Evolutionary conservation across 176 grass and related monocot species (phyloP).

Genomic region (Panicum miliaceum): DNA sequence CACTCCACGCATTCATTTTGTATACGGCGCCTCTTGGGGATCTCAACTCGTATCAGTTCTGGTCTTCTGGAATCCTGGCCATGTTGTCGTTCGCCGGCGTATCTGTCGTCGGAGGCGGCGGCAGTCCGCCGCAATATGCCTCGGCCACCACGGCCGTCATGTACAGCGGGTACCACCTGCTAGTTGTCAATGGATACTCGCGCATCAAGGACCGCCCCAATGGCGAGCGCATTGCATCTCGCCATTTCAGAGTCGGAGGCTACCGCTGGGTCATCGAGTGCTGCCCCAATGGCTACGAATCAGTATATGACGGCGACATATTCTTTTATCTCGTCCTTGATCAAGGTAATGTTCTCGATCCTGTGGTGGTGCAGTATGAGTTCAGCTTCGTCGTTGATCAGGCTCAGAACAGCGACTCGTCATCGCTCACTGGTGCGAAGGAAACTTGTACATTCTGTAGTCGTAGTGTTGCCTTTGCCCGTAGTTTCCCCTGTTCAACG

Average conservation of each 20-base stretch:
- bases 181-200: constrained; percentile 4
- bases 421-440: background rate
- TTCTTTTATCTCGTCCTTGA: constrained; percentile 20
- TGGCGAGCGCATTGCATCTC: background rate
- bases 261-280: constrained; percentile 16
- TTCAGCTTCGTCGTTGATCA: constrained; percentile 21
- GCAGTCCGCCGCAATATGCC: background rate
- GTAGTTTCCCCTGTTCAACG: background rate
- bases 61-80: background rate
- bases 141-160: background rate
- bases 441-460: background rate
- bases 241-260: constrained; percentile 2
- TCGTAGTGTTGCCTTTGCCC: background rate
- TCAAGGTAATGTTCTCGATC: background rate
- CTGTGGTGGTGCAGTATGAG: constrained; percentile 3
- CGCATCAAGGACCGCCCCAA: background rate
- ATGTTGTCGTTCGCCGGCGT: background rate
- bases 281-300: constrained; percentile 10
- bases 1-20: no score
- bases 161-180: constrained; percentile 20
- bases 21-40: no score
- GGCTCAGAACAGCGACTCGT: background rate
- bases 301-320: background rate
- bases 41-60: no score
- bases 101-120: background rate